These are phyloP conservation scores for Trichoderma koningiopsis DNA, from an alignment of 2,329 filamentous ascomycete genomes.

Conservation along the genomic window DNA sequence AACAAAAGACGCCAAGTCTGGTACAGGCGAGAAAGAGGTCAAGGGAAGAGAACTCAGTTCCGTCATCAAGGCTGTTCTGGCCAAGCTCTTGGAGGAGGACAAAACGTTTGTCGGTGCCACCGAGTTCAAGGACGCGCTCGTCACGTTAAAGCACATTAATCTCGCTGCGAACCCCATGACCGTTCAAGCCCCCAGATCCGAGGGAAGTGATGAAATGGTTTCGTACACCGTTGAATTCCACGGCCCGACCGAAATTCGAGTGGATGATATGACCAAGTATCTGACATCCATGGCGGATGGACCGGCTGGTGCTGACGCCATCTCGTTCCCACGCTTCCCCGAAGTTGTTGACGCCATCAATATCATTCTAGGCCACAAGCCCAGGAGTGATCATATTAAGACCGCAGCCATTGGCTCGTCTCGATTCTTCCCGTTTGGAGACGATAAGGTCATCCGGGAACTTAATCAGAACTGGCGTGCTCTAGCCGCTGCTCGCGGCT, in stretches of 20 bases:
- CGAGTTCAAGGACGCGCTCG: slow-evolving; percentile 54
- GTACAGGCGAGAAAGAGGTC: slow-evolving; percentile 34
- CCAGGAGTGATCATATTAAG: slow-evolving; percentile 41
- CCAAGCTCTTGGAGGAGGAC: slow-evolving; percentile 38
- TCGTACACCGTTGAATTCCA: slow-evolving; percentile 47
- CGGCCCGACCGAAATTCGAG: slow-evolving; percentile 41
- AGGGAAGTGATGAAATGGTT: slow-evolving; percentile 37
- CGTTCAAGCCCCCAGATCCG: slow-evolving; percentile 41
- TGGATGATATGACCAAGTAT: slow-evolving; percentile 49
- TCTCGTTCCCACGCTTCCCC: slow-evolving; percentile 51
- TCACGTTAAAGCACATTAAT: slow-evolving; percentile 43
- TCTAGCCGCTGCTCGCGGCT: slow-evolving; percentile 52
- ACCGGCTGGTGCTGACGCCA: slow-evolving; percentile 36
- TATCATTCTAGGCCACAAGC: slow-evolving; percentile 51
- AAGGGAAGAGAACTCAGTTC: slow-evolving; percentile 49
- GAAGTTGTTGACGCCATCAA: slow-evolving; percentile 55
- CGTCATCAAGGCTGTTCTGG: slow-evolving; percentile 45
- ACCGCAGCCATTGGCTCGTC: slow-evolving; percentile 49
- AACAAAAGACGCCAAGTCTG: slow-evolving; percentile 23
- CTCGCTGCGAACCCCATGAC: slow-evolving; percentile 40
- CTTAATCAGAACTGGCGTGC: slow-evolving; percentile 37
- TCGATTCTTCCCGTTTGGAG: slow-evolving; percentile 51
- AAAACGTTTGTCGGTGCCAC: slow-evolving; percentile 44
- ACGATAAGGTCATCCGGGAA: slow-evolving; percentile 32
- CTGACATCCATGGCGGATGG: slow-evolving; percentile 46